Evolutionary conservation across 371 early-diverging fungal species (phyloP), one percentile per base, ranked within the genome.

Genomic region (Vairimorpha necatrix): DNA sequence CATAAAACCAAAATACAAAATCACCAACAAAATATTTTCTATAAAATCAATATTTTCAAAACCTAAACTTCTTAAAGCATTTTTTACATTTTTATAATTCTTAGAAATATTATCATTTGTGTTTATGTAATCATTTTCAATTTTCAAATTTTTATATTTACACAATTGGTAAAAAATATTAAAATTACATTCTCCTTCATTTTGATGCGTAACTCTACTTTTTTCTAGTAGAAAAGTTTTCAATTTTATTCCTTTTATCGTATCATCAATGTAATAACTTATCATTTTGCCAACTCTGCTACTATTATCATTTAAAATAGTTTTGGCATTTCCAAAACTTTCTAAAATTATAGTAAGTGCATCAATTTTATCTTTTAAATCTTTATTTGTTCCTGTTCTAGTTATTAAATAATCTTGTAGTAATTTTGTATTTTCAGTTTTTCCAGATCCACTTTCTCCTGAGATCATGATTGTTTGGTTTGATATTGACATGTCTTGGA

Each of bases 191-290:
- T 96, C 92, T 67, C 88, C 88, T n/a, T 87, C 69, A 30, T 83
- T 84, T 16, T 86, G 82, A 14, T 86, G 78, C 14, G 89, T 88
- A 1, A 92, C 88, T 58, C 93, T 86, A 66, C 88, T 83, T 50
- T 89, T 87, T 80, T 97, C 95, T 50, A 95, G 88, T 24, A 91
- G 87, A 82, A 90, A 95, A 14, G 90, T 89, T 42, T 94, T 86
- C 1, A 89, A 83, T 83, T 91, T 92, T 53, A 89, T 87, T 67
- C 94, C 93, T 24, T 89, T 79, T 75, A 96, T 88, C n/a, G 89
- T 88, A 22, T 94, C 92, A 81, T 89, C 88, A 80, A 93, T 94
- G 86, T 92, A 92, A 36, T 90, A 79, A 82, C 92, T 92, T 50
- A 89, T 87, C 84, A 90, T 92, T 70, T 89, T 85, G n/a, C 89